Evolutionary conservation across 2,329 filamentous ascomycete species (phyloP).

Genomic region (Trichoderma hamatum): DNA sequence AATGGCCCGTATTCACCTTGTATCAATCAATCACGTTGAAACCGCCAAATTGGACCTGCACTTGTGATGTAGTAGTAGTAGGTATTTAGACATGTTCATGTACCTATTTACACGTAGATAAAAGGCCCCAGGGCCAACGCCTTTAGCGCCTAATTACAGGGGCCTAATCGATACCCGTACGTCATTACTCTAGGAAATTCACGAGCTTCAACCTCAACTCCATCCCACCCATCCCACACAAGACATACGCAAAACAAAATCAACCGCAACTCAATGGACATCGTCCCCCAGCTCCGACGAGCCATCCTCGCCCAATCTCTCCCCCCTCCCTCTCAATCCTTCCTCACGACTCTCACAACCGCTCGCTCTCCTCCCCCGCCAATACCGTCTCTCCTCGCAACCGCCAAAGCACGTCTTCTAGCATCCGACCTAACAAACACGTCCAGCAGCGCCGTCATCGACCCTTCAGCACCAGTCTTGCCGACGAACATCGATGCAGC

Average conservation of each 20-base stretch:
- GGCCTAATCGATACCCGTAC: background rate
- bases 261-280: conserved; percentile 32
- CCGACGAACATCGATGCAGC: conserved; percentile 61
- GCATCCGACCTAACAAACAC: conserved; percentile 69
- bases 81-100: too few species aligned
- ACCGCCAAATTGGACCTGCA: too few species aligned
- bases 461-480: conserved; percentile 46
- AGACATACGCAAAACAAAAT: background rate
- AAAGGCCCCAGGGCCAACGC: background rate
- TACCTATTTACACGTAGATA: too few species aligned
- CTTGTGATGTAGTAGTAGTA: too few species aligned
- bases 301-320: conserved; percentile 58
- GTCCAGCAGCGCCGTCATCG: conserved; percentile 40
- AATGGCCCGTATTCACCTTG: too few species aligned
- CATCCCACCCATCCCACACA: background rate
- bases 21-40: too few species aligned
- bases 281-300: conserved; percentile 37
- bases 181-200: conserved; percentile 14
- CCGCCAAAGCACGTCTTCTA: conserved; percentile 78
- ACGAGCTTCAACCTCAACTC: background rate
- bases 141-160: background rate
- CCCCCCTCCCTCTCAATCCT: conserved; percentile 56
- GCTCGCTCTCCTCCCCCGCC: conserved; percentile 61
- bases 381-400: conserved; percentile 72
- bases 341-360: conserved; percentile 66